Base-by-base conservation (phyloP, 2,329 filamentous ascomycete species). In the Clarireedia paspali region DNA sequence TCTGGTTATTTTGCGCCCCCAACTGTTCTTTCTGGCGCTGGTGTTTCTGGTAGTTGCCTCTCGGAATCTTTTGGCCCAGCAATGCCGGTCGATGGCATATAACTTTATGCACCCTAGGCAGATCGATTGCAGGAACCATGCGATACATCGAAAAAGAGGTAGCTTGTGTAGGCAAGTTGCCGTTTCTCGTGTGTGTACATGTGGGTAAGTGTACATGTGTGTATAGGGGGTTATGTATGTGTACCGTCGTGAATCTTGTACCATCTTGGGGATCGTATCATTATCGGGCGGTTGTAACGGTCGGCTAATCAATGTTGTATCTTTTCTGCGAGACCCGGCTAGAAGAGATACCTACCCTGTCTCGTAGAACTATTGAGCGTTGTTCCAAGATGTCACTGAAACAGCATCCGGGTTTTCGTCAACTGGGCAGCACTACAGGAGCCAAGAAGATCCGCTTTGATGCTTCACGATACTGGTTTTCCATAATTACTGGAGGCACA, bases 71-170 rank as follows among this genome's bases (percentile, higher is more conserved):
- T 27, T 44, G 15, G 24, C 24, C 53, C 47, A 55, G 50, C 50
- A 20, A 45, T 17, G 17, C 20, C 3, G 10, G 24, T 24, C 40
- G 53, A 55, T 55, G 53, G 26, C 30, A 36, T 24, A 50, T 42
- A 12, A 30, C 36, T 47, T 50, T 14, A 50, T 26, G 26, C 53
- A 44, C 40, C 50, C 30, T 36, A 23, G 46, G 10, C 15, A 50
- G 53, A 50, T 55, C 53, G 53, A 55, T 42, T 55, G 47, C 52
- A 55, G 53, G 53, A 55, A 55, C 53, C 52, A 50, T 55, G 47
- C 53, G 53, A 55, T 55, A 50, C 38, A 55, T 55, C 52, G 34
- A 40, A 49, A 49, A 42, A 24, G 10, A 27, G 15, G 23, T 20
- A 42, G 15, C 23, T 10, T 15, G 5, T 12, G 26, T 10, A 36